Percentiles rank a stretch among this genome's conserved stretches.
Conservation (phyloP, 257 asterid species). For the Craterostigma plantagineum region DNA sequence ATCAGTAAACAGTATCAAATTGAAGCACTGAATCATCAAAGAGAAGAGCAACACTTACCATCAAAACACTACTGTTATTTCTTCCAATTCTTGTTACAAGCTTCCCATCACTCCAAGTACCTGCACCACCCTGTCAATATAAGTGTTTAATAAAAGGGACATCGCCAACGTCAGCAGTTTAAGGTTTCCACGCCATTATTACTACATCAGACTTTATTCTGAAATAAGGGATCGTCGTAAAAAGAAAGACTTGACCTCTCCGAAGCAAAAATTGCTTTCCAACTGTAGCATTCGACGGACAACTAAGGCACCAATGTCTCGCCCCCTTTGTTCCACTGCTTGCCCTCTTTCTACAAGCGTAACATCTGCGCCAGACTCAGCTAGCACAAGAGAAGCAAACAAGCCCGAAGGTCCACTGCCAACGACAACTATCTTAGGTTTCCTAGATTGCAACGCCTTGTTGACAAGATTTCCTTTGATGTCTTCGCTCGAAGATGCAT, state of each 20-base stretch:
- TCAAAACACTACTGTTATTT: constrained; percentile 50
- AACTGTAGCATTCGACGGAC: constrained; percentile 58
- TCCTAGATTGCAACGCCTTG: constrained; percentile 20
- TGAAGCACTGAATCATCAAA: not conserved
- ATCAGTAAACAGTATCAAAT: too few species aligned
- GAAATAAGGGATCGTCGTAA: constrained; percentile 1
- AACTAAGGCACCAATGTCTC: constrained; percentile 89
- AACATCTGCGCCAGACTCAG: constrained; percentile 92
- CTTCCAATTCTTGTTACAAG: constrained; percentile 91
- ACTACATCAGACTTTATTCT: too few species aligned
- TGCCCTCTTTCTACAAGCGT: constrained; percentile 84
- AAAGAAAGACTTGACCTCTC: constrained; percentile 71
- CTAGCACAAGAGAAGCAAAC: constrained; percentile 93
- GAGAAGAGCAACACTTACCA: constrained; percentile 26
- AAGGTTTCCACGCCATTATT: too few species aligned
- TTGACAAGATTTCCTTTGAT: constrained; percentile 8
- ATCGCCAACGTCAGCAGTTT: too few species aligned
- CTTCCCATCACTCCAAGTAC: constrained; percentile 99
- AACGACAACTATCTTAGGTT: constrained; percentile 65
- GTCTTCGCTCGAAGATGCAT: constrained; percentile 15
- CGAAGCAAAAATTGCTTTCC: constrained; percentile 98
- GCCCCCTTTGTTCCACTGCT: constrained; percentile 90
- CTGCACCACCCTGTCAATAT: constrained; percentile 99
- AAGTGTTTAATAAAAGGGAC: constrained; percentile 47
- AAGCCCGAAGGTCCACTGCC: constrained; percentile 97